Evolutionary conservation across 2,329 filamentous ascomycete genomes (phyloP).

Genomic region (Ophiocordyceps camponoti-leonardi): DNA sequence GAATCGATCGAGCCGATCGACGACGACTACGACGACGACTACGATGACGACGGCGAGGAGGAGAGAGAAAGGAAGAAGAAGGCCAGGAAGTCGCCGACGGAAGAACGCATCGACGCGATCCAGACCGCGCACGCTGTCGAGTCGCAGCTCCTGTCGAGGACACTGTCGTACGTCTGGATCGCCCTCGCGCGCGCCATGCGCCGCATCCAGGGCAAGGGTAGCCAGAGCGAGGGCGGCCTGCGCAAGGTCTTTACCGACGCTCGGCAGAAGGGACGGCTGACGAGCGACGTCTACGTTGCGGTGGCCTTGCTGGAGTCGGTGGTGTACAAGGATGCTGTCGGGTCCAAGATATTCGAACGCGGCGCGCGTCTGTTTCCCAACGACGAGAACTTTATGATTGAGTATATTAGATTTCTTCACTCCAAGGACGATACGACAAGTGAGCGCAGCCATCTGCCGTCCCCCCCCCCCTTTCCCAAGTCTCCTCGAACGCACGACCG

Average conservation of each 20-base stretch:
- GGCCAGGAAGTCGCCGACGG: slow-evolving; percentile 36
- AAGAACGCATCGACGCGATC: slow-evolving; percentile 45
- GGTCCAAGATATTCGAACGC: slow-evolving; percentile 89
- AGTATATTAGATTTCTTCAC: slow-evolving; percentile 91
- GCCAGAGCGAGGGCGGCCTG: slow-evolving; percentile 51
- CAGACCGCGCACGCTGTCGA: slow-evolving; percentile 55
- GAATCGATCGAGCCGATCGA: slow-evolving; percentile 26
- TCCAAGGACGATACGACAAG: slow-evolving; percentile 85
- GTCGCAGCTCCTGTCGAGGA: slow-evolving; percentile 59
- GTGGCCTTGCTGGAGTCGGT: slow-evolving; percentile 87
- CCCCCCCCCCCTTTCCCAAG: too few species aligned
- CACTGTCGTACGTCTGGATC: slow-evolving; percentile 89
- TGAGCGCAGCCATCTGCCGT: slow-evolving; percentile 31
- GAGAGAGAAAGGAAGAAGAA: slow-evolving; percentile 16
- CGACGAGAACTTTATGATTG: slow-evolving; percentile 81
- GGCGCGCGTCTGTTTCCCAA: slow-evolving; percentile 87
- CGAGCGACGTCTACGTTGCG: slow-evolving; percentile 88
- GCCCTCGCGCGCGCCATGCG: slow-evolving; percentile 87
- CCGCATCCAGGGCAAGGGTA: slow-evolving; percentile 74
- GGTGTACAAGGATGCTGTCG: slow-evolving; percentile 86
- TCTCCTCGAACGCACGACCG: neutral
- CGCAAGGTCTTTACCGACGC: slow-evolving; percentile 82
- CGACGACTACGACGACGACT: slow-evolving; percentile 29
- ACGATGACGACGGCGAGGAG: slow-evolving; percentile 26
- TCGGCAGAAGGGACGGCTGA: slow-evolving; percentile 69